Conservation (phyloP, 352 stramenopile genomes). For the Hyphochytrium catenoides region DNA sequence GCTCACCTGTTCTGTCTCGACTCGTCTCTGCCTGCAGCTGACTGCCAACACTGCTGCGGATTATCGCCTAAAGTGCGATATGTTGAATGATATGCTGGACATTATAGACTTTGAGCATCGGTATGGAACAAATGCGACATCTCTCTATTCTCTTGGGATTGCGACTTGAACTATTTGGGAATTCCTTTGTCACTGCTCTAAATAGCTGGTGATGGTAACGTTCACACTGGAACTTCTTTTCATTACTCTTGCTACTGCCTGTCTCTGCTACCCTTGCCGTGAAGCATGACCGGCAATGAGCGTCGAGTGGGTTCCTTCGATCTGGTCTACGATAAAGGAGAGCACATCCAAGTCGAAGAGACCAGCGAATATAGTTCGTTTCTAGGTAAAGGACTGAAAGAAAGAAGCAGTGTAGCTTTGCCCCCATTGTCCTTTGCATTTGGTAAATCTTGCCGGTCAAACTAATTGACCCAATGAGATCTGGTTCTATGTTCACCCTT, state of each 20-base stretch:
- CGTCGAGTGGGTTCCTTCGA: slow-evolving; percentile 43
- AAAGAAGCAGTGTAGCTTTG: too few relatives aligned
- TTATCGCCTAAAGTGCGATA: slow-evolving; percentile 74
- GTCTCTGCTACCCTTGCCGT: not conserved
- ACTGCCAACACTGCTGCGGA: slow-evolving; percentile 71
- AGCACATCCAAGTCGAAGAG: slow-evolving; percentile 27
- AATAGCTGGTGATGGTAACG: too few relatives aligned
- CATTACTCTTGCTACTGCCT: not conserved
- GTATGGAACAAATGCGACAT: slow-evolving; percentile 11
- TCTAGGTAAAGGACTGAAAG: slow-evolving; percentile 9
- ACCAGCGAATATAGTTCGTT: slow-evolving; percentile 43
- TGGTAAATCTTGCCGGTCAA: too few relatives aligned
- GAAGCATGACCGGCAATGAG: slow-evolving; percentile 13
- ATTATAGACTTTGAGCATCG: slow-evolving; percentile 75
- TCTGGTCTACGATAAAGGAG: slow-evolving; percentile 46
- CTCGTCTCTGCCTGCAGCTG: slow-evolving; percentile 18
- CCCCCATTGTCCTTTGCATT: too few relatives aligned
- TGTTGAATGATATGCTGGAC: slow-evolving; percentile 80
- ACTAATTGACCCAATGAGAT: too few relatives aligned
- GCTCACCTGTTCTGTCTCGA: not conserved
- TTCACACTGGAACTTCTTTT: too few relatives aligned
- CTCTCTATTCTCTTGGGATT: not conserved
- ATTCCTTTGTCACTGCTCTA: not conserved
- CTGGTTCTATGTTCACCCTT: too few relatives aligned
- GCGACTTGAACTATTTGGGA: not conserved